Evolutionary conservation across 495 filamentous ascomycete genomes (phyloP), one percentile per base, ranked within the genome.

Genomic region (Hypoxylon lienhwacheense): DNA sequence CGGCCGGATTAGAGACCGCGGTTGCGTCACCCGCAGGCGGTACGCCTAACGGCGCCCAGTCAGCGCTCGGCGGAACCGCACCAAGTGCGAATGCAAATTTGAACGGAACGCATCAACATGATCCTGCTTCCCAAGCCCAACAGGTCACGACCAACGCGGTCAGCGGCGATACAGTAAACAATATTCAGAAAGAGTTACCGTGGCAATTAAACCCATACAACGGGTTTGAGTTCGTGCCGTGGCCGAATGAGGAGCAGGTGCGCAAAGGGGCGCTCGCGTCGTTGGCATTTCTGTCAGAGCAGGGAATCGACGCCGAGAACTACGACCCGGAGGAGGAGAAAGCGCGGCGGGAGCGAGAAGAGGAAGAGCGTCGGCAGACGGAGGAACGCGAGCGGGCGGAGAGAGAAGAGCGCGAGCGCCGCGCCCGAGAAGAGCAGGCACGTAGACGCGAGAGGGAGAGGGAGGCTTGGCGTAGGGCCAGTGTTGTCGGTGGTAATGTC

Each of bases 181-280:
- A 56, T 7, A 66, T 77, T 0, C 76, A 73, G 1, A 51, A 64
- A 1, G 62, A 70, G 14, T 66, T 83, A 19, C 68, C 66, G 17
- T 64, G 67, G 8, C 73, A 73, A 59, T 64, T 86, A n/a, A 79
- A 87, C 63, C 75, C 77, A 3, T 52, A 70, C 12, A 68, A 73
- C 29, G 63, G 69, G 7, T 63, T 75, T 17, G 37, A 67, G 47
- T 91, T 87, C 65, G 69, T 76, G 32, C 87, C 87, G 2, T 91
- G 87, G 87, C 86, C 88, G 6, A 71, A 65, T 7, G 83, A 87
- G 42, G 77, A 81, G 20, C 69, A 76, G 10, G 84, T 90, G 46
- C 77, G 80, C 28, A 66, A 70, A 25, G 87, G 87, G 25, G 84
- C 79, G 4, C 73, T 91, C 42, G 82, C 77, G 3, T 66, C 71